Conservation (phyloP, 2,329 filamentous ascomycete genomes). For the Fusarium pilosicola region DNA sequence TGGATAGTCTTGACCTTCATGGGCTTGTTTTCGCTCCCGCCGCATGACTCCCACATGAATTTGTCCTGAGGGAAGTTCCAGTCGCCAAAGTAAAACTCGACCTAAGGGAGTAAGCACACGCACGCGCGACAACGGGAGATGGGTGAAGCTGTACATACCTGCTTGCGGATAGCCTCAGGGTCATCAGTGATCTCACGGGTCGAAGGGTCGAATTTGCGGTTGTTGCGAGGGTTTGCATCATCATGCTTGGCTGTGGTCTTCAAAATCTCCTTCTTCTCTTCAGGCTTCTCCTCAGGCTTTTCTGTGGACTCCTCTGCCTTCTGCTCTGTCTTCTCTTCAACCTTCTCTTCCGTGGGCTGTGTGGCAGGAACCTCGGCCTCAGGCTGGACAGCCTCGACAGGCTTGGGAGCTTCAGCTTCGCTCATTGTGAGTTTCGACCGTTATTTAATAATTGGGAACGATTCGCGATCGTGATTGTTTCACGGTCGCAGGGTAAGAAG, state of each 20-base stretch:
- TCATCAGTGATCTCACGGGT: constrained; percentile 77
- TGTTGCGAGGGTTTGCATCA: constrained; percentile 58
- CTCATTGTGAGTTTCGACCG: constrained; percentile 48
- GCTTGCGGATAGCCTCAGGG: constrained; percentile 82
- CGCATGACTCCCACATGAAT: constrained; percentile 82
- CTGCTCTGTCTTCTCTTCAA: constrained; percentile 41
- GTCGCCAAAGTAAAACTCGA: constrained; percentile 96
- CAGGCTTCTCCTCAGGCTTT: constrained; percentile 36
- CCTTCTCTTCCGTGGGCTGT: constrained; percentile 42
- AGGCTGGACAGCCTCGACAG: constrained; percentile 50
- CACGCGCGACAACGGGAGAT: background rate
- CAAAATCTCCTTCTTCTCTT: constrained; percentile 49
- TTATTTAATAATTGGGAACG: background rate
- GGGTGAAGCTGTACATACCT: constrained; percentile 61
- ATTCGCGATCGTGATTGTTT: constrained; percentile 19
- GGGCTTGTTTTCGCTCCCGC: constrained; percentile 82
- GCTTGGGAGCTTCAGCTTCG: constrained; percentile 53
- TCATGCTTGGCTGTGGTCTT: constrained; percentile 57
- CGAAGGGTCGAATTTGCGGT: constrained; percentile 77
- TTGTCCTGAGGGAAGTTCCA: constrained; percentile 90
- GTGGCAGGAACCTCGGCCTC: constrained; percentile 43
- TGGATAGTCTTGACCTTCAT: constrained; percentile 81
- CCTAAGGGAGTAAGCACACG: constrained; percentile 59
- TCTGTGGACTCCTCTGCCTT: constrained; percentile 44
- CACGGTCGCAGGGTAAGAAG: constrained; percentile 7